A percentile compares a stretch with the other conserved stretches of the same genome.
phyloP scores from a whole-genome alignment of 2,329 filamentous ascomycete species.

The Zasmidium citrigriseum region DNA sequence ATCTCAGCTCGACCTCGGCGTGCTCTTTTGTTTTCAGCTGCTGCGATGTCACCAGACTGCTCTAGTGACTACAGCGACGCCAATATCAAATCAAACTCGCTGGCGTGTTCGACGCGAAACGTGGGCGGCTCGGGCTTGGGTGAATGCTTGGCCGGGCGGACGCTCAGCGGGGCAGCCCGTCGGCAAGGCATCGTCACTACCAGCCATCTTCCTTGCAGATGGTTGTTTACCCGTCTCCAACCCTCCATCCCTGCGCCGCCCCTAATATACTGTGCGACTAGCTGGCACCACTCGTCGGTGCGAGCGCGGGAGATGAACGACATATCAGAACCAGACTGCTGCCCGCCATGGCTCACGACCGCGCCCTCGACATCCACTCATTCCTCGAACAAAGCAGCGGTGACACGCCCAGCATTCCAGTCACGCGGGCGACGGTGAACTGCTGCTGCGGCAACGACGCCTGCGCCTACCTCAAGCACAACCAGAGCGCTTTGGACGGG shows the following conservation, averaged over 20 bases:
- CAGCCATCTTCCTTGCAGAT: background rate
- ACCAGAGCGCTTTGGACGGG: slow-evolving; percentile 72
- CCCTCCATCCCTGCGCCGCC: background rate
- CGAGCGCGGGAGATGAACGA: background rate
- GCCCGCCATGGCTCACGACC: background rate
- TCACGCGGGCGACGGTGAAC: slow-evolving; percentile 9
- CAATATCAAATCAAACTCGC: background rate
- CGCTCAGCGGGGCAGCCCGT: background rate
- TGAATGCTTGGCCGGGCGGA: background rate
- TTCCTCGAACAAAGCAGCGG: slow-evolving; percentile 9
- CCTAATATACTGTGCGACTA: background rate
- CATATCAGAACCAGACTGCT: background rate
- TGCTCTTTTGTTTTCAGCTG: no score
- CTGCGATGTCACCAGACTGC: background rate
- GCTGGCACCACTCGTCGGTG: background rate
- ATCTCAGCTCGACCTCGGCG: background rate
- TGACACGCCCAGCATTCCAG: slow-evolving; percentile 18
- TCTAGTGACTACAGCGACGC: background rate
- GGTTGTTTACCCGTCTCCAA: background rate
- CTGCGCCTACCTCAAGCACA: slow-evolving; percentile 80
- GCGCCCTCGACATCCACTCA: slow-evolving; percentile 7
- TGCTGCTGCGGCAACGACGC: slow-evolving; percentile 87
- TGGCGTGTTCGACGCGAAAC: background rate
- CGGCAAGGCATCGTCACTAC: background rate
- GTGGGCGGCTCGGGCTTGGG: background rate